Conservation (phyloP, 257 asterid species). For the Pogostemon cablin region DNA sequence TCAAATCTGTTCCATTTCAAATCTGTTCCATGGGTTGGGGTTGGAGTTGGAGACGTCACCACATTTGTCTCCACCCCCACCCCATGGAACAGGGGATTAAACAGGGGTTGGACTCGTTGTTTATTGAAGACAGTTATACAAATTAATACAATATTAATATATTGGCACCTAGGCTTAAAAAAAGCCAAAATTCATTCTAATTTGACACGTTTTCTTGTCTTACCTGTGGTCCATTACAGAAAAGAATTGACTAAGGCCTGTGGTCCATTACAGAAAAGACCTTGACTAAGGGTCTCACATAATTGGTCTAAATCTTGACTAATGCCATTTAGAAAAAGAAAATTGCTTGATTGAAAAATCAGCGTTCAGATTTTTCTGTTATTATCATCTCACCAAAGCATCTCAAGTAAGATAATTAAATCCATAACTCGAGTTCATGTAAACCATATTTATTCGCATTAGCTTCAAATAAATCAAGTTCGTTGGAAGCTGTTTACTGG, state of each 20-base stretch:
- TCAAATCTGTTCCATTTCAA: too few relatives aligned
- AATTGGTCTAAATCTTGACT: neutral
- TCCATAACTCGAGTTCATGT: neutral
- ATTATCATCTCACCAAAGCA: too few relatives aligned
- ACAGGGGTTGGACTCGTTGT: too few relatives aligned
- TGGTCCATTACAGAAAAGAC: neutral
- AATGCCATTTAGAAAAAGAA: neutral
- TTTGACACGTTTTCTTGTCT: neutral
- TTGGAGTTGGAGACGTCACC: too few relatives aligned
- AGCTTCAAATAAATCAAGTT: neutral
- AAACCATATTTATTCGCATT: neutral
- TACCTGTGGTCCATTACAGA: neutral
- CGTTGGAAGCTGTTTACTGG: neutral
- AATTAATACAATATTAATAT: too few relatives aligned
- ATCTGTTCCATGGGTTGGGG: too few relatives aligned
- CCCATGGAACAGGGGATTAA: too few relatives aligned
- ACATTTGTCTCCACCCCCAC: too few relatives aligned
- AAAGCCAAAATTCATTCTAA: neutral
- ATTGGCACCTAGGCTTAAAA: too few relatives aligned
- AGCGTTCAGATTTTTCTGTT: neutral
- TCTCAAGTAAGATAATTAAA: neutral
- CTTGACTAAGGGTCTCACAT: neutral
- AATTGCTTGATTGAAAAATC: conserved; percentile 5
- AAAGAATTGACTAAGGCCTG: too few relatives aligned
- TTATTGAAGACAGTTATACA: too few relatives aligned